phyloP scores from a whole-genome alignment of 2,329 filamentous ascomycete genomes.

The Chrysoporthe austroafricana region DNA sequence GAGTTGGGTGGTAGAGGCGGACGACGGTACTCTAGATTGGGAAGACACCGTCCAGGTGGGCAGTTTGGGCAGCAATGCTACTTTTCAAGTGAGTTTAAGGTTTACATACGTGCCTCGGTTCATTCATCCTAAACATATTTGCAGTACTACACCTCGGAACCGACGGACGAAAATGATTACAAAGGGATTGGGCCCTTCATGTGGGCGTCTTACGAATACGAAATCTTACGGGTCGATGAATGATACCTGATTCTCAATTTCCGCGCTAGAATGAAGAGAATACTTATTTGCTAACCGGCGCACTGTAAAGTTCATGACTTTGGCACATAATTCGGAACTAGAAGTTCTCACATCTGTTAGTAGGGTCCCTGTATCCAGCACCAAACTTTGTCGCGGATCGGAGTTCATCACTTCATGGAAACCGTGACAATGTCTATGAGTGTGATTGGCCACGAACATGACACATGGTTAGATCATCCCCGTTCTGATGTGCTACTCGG shows the following conservation, averaged over 20 bases:
- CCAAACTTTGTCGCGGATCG: not conserved
- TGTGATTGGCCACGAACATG: too few species aligned
- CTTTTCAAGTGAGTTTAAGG: slow-evolving; percentile 46
- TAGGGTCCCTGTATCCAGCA: not conserved
- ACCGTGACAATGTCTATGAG: too few species aligned
- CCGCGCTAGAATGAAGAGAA: not conserved
- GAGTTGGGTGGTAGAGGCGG: slow-evolving; percentile 45
- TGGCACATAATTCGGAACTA: not conserved
- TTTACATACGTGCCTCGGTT: not conserved
- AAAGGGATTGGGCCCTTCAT: slow-evolving; percentile 40
- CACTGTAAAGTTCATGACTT: not conserved
- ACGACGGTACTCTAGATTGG: slow-evolving; percentile 49
- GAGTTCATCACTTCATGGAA: not conserved
- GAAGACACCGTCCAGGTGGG: slow-evolving; percentile 53
- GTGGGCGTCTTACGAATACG: slow-evolving; percentile 37
- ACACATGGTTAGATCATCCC: too few species aligned
- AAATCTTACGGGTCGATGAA: slow-evolving; percentile 3
- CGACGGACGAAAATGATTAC: slow-evolving; percentile 37
- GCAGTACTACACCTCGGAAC: slow-evolving; percentile 43
- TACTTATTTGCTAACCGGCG: not conserved
- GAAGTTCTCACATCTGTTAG: not conserved
- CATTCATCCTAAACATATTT: not conserved
- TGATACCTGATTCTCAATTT: not conserved
- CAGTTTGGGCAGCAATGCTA: slow-evolving; percentile 48
- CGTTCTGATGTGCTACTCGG: too few species aligned